phyloP scores from a whole-genome alignment of 1,139 yeast genomes.

The Komagataea norvegica region DNA sequence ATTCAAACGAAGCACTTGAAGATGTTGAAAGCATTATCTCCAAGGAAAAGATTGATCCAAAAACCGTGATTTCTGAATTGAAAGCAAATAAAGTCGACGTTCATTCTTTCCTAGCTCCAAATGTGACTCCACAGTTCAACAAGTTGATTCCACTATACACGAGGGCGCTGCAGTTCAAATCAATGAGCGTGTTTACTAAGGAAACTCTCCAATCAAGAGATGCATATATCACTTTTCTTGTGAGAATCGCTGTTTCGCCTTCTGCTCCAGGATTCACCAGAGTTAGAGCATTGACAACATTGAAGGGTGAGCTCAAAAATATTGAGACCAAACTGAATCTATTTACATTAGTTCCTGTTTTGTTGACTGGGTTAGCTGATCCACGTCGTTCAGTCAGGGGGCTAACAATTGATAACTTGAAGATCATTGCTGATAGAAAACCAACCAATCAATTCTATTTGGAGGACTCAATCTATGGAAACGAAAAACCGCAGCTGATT shows the following conservation, averaged over 20 bases:
- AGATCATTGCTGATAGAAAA: constrained; percentile 35
- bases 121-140: constrained; percentile 41
- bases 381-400: constrained; percentile 36
- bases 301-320: constrained; percentile 36
- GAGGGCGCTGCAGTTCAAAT: constrained; percentile 35
- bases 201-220: constrained; percentile 35
- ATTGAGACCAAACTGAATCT: constrained; percentile 34
- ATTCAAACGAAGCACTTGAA: constrained; percentile 23
- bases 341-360: constrained; percentile 40
- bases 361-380: constrained; percentile 38
- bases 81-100: constrained; percentile 25
- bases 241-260: constrained; percentile 53
- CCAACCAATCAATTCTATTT: constrained; percentile 38
- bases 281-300: constrained; percentile 39
- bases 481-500: constrained; percentile 47
- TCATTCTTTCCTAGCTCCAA: constrained; percentile 22
- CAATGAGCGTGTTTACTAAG: constrained; percentile 32
- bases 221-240: constrained; percentile 47
- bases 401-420: constrained; percentile 29
- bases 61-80: constrained; percentile 30
- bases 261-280: constrained; percentile 55
- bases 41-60: constrained; percentile 4
- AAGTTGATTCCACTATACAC: constrained; percentile 39
- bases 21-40: constrained; percentile 10
- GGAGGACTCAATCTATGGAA: constrained; percentile 43